A percentile compares a stretch with the other conserved stretches of the same genome.
These are phyloP conservation scores for Cyclotella choctawhatcheeana DNA, from an alignment of 108 stramenopile species.

Conservation along the genomic window DNA sequence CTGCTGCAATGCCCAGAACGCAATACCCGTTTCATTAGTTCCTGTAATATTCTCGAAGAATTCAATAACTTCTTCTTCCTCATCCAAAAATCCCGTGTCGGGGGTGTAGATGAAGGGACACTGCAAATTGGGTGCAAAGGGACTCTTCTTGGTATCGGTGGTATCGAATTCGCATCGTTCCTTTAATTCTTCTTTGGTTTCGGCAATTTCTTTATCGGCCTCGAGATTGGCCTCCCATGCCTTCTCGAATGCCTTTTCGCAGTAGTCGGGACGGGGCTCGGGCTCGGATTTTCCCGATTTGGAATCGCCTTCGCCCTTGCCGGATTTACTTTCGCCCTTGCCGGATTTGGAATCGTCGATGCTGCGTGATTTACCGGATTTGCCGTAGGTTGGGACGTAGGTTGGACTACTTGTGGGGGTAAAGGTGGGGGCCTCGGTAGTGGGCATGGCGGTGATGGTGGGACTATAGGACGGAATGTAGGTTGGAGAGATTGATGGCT, in stretches of 20 bases:
- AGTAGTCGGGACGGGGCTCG: neutral
- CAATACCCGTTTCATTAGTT: neutral
- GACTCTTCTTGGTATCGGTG: neutral
- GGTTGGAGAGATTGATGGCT: neutral
- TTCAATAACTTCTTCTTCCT: neutral
- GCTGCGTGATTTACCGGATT: neutral
- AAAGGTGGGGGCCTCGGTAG: slow-evolving; percentile 16
- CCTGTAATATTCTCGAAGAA: neutral
- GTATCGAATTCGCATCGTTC: slow-evolving; percentile 4
- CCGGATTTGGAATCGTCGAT: slow-evolving; percentile 1
- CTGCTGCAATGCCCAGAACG: neutral
- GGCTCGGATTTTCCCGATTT: neutral
- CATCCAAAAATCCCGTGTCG: slow-evolving; percentile 10
- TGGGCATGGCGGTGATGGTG: too few relatives aligned
- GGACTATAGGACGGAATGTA: neutral
- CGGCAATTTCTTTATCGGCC: neutral
- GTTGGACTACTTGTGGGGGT: neutral
- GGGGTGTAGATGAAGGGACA: slow-evolving; percentile 15
- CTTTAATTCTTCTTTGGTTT: neutral
- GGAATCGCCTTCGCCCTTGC: neutral
- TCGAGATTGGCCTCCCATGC: slow-evolving; percentile 15
- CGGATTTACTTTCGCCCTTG: neutral
- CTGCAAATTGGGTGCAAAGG: neutral
- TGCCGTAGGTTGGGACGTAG: neutral
- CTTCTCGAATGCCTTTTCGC: slow-evolving; percentile 4